Conservation (phyloP, 2,329 filamentous ascomycete species). For the Clonostachys chloroleuca region DNA sequence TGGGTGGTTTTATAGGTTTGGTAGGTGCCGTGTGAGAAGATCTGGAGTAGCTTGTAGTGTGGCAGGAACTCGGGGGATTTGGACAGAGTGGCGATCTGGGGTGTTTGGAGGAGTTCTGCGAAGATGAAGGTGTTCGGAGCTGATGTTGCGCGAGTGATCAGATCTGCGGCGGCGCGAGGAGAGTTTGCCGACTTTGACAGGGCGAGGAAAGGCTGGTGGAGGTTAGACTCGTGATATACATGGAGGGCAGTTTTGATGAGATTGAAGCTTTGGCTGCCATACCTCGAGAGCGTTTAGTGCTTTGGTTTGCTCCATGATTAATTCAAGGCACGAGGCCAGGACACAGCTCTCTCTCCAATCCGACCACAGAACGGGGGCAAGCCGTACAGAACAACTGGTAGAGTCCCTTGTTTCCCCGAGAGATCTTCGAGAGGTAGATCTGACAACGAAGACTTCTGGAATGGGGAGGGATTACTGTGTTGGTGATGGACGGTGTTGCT, state of each 20-base stretch:
- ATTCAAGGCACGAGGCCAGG: neutral
- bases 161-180: slow-evolving; percentile 77
- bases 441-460: too few relatives aligned
- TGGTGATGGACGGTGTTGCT: too few relatives aligned
- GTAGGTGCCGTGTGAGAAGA: slow-evolving; percentile 93
- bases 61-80: slow-evolving; percentile 52
- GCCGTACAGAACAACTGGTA: too few relatives aligned
- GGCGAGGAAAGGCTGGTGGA: slow-evolving; percentile 74
- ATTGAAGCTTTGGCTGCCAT: slow-evolving; percentile 3
- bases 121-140: slow-evolving; percentile 88
- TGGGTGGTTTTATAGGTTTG: slow-evolving; percentile 53
- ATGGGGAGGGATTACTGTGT: too few relatives aligned
- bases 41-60: slow-evolving; percentile 70
- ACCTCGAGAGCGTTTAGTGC: slow-evolving; percentile 62
- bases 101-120: slow-evolving; percentile 80
- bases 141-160: slow-evolving; percentile 86
- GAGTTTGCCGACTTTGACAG: slow-evolving; percentile 83
- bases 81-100: slow-evolving; percentile 71
- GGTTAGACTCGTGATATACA: slow-evolving; percentile 1
- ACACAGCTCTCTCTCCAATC: too few relatives aligned
- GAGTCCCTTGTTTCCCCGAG: too few relatives aligned
- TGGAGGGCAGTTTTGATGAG: neutral
- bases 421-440: too few relatives aligned
- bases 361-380: too few relatives aligned
- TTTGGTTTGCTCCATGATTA: slow-evolving; percentile 68